These are phyloP conservation scores for Hortaea werneckii DNA, from an alignment of 2,329 filamentous ascomycete species.

Conservation along the genomic window DNA sequence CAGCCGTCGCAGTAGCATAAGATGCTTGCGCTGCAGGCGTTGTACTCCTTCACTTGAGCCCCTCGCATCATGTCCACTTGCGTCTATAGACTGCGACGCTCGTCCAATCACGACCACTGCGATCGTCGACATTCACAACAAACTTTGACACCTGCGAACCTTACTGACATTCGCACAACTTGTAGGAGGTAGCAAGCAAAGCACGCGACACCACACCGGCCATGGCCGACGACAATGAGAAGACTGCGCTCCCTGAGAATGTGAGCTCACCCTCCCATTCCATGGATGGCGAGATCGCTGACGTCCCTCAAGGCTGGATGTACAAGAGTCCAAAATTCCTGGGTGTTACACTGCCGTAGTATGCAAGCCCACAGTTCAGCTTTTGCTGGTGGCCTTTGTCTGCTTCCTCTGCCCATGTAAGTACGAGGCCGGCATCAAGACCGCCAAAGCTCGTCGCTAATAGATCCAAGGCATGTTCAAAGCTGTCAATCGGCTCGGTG, in stretches of 20 bases:
- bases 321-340: constrained; percentile 35
- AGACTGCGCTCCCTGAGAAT: not conserved
- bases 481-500: constrained; percentile 41
- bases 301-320: constrained; percentile 37
- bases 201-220: constrained; percentile 1
- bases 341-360: constrained; percentile 36
- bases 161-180: no score
- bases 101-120: no score
- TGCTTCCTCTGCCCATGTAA: constrained; percentile 44
- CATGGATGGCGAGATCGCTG: constrained; percentile 5
- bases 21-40: no score
- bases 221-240: constrained; percentile 1
- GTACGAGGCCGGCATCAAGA: constrained; percentile 2
- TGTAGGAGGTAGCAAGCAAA: no score
- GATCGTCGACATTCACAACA: no score
- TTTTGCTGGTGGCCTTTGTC: constrained; percentile 41
- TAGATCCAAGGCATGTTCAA: constrained; percentile 39
- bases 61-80: no score
- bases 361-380: constrained; percentile 40
- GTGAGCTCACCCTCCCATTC: constrained; percentile 6
- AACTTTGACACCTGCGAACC: no score
- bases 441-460: not conserved
- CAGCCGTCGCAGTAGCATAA: no score
- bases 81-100: no score
- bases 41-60: no score